Evolutionary conservation across 179 eudicot genomes (phyloP).

Genomic region (Spergularia azorica): DNA sequence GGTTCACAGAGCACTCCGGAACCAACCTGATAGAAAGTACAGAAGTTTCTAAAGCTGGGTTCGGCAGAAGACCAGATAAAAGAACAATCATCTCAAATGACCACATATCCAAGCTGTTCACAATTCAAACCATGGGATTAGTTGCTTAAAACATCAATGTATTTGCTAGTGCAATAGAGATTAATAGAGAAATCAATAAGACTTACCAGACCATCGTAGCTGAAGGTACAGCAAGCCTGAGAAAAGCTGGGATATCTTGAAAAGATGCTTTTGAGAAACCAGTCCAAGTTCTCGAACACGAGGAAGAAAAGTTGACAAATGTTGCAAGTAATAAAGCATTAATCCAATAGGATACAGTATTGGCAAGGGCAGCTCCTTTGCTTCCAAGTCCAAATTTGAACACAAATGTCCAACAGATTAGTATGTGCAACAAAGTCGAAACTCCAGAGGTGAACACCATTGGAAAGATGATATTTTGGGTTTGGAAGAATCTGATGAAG

Average conservation of each 20-base stretch:
- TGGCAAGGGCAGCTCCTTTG: conserved; percentile 79
- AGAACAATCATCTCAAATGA: conserved; percentile 84
- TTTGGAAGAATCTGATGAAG: conserved; percentile 60
- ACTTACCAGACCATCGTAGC: conserved; percentile 79
- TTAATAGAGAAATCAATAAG: not conserved
- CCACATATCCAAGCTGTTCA: conserved; percentile 73
- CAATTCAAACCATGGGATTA: not conserved
- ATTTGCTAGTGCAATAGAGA: not conserved
- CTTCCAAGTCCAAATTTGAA: conserved; percentile 62
- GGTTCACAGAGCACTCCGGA: not conserved
- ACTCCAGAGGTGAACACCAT: conserved; percentile 65
- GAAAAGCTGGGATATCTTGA: conserved; percentile 36
- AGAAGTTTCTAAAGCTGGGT: conserved; percentile 77
- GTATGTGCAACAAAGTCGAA: conserved; percentile 50
- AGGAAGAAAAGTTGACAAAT: conserved; percentile 64
- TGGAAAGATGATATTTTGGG: conserved; percentile 71
- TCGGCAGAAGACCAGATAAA: conserved; percentile 78
- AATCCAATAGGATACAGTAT: conserved; percentile 63
- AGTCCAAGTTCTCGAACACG: conserved; percentile 71
- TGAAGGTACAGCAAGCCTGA: conserved; percentile 76
- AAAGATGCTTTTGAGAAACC: conserved; percentile 68
- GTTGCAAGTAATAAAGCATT: conserved; percentile 54
- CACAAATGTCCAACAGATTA: conserved; percentile 65
- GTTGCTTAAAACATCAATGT: not conserved
- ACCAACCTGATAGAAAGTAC: conserved; percentile 73